These are phyloP conservation scores for Monosiga brevicollis DNA, from an alignment of 78 protist species.

Conservation along the genomic window DNA sequence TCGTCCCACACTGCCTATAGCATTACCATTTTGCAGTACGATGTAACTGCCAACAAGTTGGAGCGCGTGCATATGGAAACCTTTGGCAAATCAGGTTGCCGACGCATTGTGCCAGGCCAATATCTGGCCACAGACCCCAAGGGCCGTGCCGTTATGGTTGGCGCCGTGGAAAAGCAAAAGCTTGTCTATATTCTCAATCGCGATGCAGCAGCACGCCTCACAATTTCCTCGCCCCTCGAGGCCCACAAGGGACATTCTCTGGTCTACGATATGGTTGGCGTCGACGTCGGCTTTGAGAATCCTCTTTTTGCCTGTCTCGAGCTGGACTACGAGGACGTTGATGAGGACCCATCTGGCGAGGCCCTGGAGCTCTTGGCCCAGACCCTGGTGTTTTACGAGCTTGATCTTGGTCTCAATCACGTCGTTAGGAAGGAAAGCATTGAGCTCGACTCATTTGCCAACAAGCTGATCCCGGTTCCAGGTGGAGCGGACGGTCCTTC, in stretches of 20 bases:
- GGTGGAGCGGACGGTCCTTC: conserved; percentile 92
- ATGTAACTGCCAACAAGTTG: conserved; percentile 32
- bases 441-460: conserved; percentile 51
- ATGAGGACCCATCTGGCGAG: conserved; percentile 44
- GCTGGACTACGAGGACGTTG: conserved; percentile 64
- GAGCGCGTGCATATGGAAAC: conserved; percentile 81
- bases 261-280: conserved; percentile 59
- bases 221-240: conserved; percentile 92
- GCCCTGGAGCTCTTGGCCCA: conserved; percentile 31
- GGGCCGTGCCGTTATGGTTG: conserved; percentile 96
- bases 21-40: conserved; percentile 75
- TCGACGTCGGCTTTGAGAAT: conserved; percentile 95
- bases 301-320: conserved; percentile 95
- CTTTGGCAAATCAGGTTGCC: conserved; percentile 89
- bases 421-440: conserved; percentile 77
- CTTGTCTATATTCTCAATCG: conserved; percentile 89
- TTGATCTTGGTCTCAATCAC: conserved; percentile 96
- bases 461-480: conserved; percentile 73
- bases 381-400: conserved; percentile 85
- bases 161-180: conserved; percentile 91
- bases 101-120: conserved; percentile 94
- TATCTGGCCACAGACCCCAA: conserved; percentile 90
- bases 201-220: conserved; percentile 64
- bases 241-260: conserved; percentile 82
- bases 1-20: background rate